phyloP scores from a whole-genome alignment of 2,329 filamentous ascomycete genomes.

The Xylariaceae sp. region DNA sequence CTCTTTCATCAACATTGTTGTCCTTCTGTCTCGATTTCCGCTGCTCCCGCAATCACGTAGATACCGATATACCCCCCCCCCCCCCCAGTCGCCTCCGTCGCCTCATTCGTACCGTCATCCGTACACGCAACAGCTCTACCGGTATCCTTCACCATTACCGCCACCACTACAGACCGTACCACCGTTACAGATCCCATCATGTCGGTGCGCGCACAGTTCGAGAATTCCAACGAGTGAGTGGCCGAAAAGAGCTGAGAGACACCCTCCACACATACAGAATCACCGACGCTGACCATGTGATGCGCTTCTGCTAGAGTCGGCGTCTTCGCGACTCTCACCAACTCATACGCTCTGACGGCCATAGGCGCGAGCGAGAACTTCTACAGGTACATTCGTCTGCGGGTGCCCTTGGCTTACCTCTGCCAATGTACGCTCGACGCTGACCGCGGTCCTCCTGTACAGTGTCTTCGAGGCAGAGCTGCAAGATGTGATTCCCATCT shows the following conservation, averaged over 20 bases:
- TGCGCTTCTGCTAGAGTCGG: too few species aligned
- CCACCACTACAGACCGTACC: too few species aligned
- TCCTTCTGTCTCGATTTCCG: too few species aligned
- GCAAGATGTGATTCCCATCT: constrained; percentile 94
- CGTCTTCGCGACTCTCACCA: constrained; percentile 93
- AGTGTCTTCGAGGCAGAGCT: constrained; percentile 97
- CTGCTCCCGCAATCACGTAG: too few species aligned
- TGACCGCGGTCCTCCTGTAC: too few species aligned
- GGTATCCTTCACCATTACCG: too few species aligned
- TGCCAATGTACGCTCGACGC: too few species aligned
- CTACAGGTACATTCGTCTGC: constrained; percentile 58
- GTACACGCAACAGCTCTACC: too few species aligned
- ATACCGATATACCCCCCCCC: too few species aligned
- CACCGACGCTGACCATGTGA: neutral
- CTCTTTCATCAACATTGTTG: too few species aligned
- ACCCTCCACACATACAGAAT: constrained; percentile 16
- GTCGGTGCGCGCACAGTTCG: constrained; percentile 69
- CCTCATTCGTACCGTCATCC: too few species aligned
- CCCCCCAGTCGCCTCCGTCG: too few species aligned
- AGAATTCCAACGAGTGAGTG: constrained; percentile 83
- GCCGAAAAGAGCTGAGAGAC: constrained; percentile 9
- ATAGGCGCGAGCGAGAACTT: constrained; percentile 97
- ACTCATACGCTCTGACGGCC: constrained; percentile 91
- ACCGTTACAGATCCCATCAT: constrained; percentile 32
- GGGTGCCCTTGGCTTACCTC: neutral